These are phyloP conservation scores for Neurospora sp. DNA, from an alignment of 495 filamentous ascomycete species.

Conservation along the genomic window DNA sequence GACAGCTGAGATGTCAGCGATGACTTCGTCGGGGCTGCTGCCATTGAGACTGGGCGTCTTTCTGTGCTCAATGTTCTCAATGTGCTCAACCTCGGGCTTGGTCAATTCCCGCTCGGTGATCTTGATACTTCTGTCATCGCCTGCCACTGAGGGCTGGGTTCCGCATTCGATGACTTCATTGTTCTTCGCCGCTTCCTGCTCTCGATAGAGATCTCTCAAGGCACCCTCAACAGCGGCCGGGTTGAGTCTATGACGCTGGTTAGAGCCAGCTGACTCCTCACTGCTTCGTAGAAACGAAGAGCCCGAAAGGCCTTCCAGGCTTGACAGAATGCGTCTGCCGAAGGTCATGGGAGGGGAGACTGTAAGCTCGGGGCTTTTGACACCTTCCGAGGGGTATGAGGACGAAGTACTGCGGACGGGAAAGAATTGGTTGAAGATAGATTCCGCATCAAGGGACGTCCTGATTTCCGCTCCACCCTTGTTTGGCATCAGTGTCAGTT, in stretches of 20 bases:
- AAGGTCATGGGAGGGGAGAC: slow-evolving; percentile 17
- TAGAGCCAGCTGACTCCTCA: background rate
- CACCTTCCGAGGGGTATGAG: slow-evolving; percentile 17
- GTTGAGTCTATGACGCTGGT: background rate
- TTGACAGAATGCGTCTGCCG: slow-evolving; percentile 10
- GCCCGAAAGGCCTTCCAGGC: slow-evolving; percentile 5
- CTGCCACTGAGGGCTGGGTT: background rate
- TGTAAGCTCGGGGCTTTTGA: slow-evolving; percentile 12
- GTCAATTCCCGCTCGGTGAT: background rate
- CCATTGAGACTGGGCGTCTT: background rate
- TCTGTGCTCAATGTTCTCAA: background rate
- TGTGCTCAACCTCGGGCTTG: background rate
- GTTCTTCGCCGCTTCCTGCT: background rate
- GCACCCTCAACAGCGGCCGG: background rate
- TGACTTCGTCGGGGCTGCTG: background rate
- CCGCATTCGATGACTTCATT: background rate
- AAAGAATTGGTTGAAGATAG: background rate
- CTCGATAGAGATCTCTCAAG: background rate
- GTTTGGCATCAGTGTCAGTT: slow-evolving; percentile 5
- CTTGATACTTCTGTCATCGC: background rate
- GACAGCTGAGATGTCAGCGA: background rate
- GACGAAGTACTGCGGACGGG: slow-evolving; percentile 16
- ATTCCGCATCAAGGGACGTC: background rate
- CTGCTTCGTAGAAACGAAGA: slow-evolving; percentile 1
- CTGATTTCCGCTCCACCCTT: slow-evolving; percentile 3